A percentile compares a stretch with the other conserved stretches of the same genome.
Conservation (phyloP, 2,329 filamentous ascomycete genomes). For the Cytospora schulzeri region DNA sequence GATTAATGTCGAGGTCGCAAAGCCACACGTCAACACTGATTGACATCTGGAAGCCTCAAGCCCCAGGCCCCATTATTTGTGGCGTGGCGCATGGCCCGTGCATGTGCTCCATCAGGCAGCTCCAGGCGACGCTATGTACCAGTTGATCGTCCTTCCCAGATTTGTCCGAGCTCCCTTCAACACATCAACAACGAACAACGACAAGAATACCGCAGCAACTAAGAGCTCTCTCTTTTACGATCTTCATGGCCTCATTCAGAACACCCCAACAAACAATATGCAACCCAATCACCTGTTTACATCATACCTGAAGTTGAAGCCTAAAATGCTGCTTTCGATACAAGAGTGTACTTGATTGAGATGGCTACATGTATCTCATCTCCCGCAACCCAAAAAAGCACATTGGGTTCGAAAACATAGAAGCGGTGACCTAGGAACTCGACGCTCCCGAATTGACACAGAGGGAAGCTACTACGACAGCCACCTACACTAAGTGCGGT, state of each 20-base stretch:
- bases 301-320: background rate
- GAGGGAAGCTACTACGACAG: background rate
- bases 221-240: background rate
- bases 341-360: slow-evolving; percentile 1
- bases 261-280: background rate
- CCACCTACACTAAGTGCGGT: background rate
- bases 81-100: slow-evolving; percentile 1
- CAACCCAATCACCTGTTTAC: background rate
- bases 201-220: background rate
- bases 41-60: background rate
- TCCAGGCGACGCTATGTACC: background rate
- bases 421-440: slow-evolving; percentile 12
- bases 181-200: background rate
- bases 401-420: slow-evolving; percentile 4
- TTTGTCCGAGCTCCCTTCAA: background rate
- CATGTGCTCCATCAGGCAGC: background rate
- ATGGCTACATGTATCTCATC: background rate
- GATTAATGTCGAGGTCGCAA: background rate
- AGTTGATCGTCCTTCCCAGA: no score
- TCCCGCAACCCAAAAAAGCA: slow-evolving; percentile 10
- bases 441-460: slow-evolving; percentile 5
- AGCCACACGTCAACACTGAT: background rate
- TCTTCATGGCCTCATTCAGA: background rate
- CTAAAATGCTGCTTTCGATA: background rate
- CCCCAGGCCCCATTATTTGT: background rate